phyloP scores from a whole-genome alignment of 805 yeast genomes.

The Brettanomyces custersianus region DNA sequence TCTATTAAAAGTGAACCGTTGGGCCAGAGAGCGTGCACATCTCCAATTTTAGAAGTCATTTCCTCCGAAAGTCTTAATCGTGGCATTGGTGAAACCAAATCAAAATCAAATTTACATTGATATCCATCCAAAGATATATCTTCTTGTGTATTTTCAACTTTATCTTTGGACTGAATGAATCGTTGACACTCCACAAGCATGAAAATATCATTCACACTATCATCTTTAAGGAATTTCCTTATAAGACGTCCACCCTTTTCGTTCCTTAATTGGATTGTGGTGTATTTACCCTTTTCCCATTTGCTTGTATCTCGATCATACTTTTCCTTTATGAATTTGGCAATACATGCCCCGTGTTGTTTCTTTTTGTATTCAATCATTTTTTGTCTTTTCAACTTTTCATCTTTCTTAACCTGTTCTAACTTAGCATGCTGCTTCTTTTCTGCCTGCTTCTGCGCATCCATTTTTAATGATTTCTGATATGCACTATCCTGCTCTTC shows the following conservation, averaged over 20 bases:
- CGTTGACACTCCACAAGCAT: conserved; percentile 37
- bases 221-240: conserved; percentile 31
- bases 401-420: conserved; percentile 16
- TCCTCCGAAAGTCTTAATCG: conserved; percentile 21
- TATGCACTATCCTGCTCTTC: conserved; percentile 63
- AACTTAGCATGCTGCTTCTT: conserved; percentile 22
- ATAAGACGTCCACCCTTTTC: conserved; percentile 45
- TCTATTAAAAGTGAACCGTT: conserved; percentile 29
- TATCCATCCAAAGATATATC: conserved; percentile 8
- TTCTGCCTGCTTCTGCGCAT: conserved; percentile 42
- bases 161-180: conserved; percentile 5
- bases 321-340: conserved; percentile 2
- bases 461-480: conserved; percentile 48
- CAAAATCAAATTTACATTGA: conserved; percentile 23
- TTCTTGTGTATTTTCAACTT: conserved; percentile 8
- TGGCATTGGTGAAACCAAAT: conserved; percentile 29
- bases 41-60: conserved; percentile 10
- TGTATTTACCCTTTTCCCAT: conserved; percentile 23
- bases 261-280: conserved; percentile 43
- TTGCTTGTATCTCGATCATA: conserved; percentile 5
- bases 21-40: conserved; percentile 27
- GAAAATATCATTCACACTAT: conserved; percentile 40
- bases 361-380: conserved; percentile 7
- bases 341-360: conserved; percentile 15
- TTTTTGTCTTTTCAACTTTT: conserved; percentile 11